Evolutionary conservation across 1,139 yeast genomes (phyloP), one percentile per base, ranked within the genome.

Genomic region (Komagataea norvegica): DNA sequence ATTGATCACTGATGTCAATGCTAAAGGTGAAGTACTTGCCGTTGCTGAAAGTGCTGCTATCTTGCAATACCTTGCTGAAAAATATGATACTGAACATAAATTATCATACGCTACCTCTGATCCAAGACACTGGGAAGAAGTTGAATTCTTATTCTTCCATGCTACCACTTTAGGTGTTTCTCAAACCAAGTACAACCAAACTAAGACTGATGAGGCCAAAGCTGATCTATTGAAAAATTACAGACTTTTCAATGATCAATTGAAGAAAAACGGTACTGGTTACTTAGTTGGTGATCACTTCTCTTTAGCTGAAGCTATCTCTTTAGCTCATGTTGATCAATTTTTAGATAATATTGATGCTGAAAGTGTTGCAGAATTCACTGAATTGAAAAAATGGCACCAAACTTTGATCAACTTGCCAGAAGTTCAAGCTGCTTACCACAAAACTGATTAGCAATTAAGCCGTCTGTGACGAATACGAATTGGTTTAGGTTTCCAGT

Each of bases 1-100:
- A 27, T 60, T 70, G 1, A 52, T 73, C 23, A 64, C 64, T n/a
- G 74, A 68, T 38, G 68, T 54, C 23, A 60, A 61, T 35, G 54
- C 54, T 29, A 60, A 67, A 13, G 73, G 69, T 20, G 55, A 64
- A 24, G 47, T 45, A 4, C 54, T 53, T 28, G 52, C 67, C 23
- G 52, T 77, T 33, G 66, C 70, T 46, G 84, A 78, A 59, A 65
- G 78, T 28, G 83, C 74, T 26, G 81, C 84, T 16, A 74, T 77
- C 41, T 52, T 77, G 54, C 59, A 65, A 43, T 78, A 75, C 49
- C 56, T 78, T 35, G 73, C 70, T 39, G 74, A 70, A 38, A 72
- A 68, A 39, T 75, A 69, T 51, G 82, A 75, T 50, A 66, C 61
- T 40, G 71, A 70, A 21, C 56, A 67, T 49, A 67, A 67, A 54